Conservation (phyloP, 2,329 filamentous ascomycete species). For the Xylariomycetidae sp. region DNA sequence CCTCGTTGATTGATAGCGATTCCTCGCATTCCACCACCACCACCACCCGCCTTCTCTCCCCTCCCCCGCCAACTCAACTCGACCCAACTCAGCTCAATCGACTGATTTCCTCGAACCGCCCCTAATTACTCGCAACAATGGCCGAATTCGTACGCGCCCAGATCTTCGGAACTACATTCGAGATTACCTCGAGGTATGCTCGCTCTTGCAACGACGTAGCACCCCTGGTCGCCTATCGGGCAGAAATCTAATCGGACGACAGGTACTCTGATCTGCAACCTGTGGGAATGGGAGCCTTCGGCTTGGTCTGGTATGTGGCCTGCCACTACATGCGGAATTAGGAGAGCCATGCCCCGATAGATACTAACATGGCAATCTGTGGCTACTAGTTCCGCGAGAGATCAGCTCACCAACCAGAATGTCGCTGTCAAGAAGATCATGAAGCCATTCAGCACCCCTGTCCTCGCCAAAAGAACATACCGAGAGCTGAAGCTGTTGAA, state of each 20-base stretch:
- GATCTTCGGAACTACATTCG: conserved; percentile 99
- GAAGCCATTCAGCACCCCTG: conserved; percentile 99
- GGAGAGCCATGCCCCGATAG: too few relatives aligned
- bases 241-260: too few relatives aligned
- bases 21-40: neutral
- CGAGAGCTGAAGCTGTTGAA: conserved; percentile 96
- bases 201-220: conserved; percentile 4
- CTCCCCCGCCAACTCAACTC: conserved; percentile 2
- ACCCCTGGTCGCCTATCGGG: too few relatives aligned
- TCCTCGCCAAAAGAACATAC: conserved; percentile 95
- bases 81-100: conserved; percentile 3
- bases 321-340: too few relatives aligned
- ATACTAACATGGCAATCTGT: conserved; percentile 11
- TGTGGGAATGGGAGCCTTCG: conserved; percentile 98
- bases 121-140: too few relatives aligned
- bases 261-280: conserved; percentile 98
- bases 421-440: conserved; percentile 99
- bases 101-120: too few relatives aligned
- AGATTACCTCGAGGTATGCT: conserved; percentile 92
- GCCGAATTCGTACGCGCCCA: conserved; percentile 98
- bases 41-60: conserved; percentile 3
- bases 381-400: conserved; percentile 80
- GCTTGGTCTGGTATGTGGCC: conserved; percentile 80
- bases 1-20: conserved; percentile 7
- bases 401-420: conserved; percentile 94